phyloP scores from a whole-genome alignment of 331 rosid species.

The Malus hybrid region DNA sequence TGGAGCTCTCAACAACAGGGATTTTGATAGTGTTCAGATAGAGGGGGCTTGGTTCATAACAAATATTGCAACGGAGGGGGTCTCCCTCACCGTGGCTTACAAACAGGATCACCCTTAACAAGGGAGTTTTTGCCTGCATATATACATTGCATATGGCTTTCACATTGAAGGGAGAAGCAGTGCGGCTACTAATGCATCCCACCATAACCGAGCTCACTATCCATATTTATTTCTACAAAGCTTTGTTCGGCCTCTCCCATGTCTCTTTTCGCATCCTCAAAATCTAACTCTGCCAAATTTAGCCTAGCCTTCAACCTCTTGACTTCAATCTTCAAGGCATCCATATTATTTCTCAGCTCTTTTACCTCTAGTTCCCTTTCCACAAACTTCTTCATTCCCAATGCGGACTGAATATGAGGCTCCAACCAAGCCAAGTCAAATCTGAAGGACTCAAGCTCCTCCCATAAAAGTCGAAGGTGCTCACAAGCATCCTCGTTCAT shows the following conservation, averaged over 20 bases:
- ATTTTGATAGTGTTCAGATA: neutral
- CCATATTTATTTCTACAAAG: neutral
- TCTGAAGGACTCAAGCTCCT: neutral
- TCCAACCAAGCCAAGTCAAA: constrained; percentile 6
- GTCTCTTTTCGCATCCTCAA: neutral
- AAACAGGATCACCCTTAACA: neutral
- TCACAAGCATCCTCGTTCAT: constrained; percentile 1
- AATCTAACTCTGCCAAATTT: neutral
- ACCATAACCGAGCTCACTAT: neutral
- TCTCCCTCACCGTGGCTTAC: neutral
- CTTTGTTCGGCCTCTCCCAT: constrained; percentile 1
- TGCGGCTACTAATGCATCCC: neutral
- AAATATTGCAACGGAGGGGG: neutral
- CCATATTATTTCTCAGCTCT: neutral
- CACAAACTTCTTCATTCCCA: constrained; percentile 1
- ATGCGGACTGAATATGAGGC: neutral
- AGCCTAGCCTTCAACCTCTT: neutral
- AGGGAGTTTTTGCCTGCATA: neutral
- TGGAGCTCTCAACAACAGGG: neutral
- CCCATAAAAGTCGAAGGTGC: constrained; percentile 6
- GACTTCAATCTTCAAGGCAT: neutral
- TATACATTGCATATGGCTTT: no score
- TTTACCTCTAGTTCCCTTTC: neutral
- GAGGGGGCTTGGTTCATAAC: neutral
- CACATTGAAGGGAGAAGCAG: no score